Evolutionary conservation across 495 filamentous ascomycete species (phyloP).

Genomic region (Penicillium odoratum): DNA sequence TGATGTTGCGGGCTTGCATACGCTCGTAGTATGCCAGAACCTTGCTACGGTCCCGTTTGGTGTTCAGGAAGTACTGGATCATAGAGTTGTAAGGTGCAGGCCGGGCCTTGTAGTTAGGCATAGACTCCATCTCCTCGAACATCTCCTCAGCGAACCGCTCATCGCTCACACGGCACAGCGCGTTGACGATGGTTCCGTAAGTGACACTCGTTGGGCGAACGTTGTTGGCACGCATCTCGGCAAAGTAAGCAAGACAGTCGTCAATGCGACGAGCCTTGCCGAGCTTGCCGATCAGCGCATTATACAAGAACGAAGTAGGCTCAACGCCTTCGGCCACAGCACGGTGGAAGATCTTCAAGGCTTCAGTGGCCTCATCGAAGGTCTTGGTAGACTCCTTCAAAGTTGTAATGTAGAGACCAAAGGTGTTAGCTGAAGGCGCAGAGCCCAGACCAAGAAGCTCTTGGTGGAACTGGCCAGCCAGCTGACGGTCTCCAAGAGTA

Average conservation of each 20-base stretch:
- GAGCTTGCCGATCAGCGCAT: conserved; percentile 96
- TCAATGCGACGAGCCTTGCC: conserved; percentile 97
- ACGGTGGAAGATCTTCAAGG: conserved; percentile 93
- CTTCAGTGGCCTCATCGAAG: conserved; percentile 95
- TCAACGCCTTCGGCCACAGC: conserved; percentile 93
- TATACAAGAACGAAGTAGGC: conserved; percentile 96
- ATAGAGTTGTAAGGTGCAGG: conserved; percentile 97
- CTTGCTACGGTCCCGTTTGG: conserved; percentile 91
- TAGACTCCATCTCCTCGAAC: conserved; percentile 98
- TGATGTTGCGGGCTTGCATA: conserved; percentile 83
- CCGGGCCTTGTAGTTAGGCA: conserved; percentile 97
- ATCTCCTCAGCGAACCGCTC: conserved; percentile 97
- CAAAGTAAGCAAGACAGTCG: conserved; percentile 96
- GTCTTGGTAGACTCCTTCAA: conserved; percentile 95
- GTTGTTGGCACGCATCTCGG: conserved; percentile 89
- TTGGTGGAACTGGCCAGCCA: conserved; percentile 84
- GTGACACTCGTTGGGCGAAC: conserved; percentile 97
- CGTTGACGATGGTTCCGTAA: conserved; percentile 97
- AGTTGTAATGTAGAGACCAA: conserved; percentile 96
- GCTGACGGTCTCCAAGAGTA: conserved; percentile 71
- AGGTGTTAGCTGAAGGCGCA: conserved; percentile 94
- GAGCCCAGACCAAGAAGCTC: conserved; percentile 85
- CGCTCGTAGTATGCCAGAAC: conserved; percentile 95
- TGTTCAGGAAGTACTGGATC: conserved; percentile 98
- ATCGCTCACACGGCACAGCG: conserved; percentile 93